Evolutionary conservation across 2,329 filamentous ascomycete genomes (phyloP), one percentile per base, ranked within the genome.

Genomic region (Teratosphaeriaceae sp.): DNA sequence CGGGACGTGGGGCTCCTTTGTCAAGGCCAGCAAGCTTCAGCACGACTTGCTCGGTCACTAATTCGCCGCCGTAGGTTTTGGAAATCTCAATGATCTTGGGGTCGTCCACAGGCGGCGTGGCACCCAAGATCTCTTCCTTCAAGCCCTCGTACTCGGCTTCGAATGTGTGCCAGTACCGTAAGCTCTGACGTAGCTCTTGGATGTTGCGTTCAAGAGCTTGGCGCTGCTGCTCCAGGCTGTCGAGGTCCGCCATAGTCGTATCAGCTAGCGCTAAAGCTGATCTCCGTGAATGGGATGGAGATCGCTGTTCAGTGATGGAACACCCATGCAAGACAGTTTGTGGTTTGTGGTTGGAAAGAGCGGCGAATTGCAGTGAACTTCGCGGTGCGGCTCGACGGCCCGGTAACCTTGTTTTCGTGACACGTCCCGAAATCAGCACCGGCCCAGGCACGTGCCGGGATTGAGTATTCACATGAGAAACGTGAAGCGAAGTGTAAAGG

Each of bases 121-220:
- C 61, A 3, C 69, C 71, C 40, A 79, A 67, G 22, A 97, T 76
- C 57, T 94, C 87, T 61, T 94, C 87, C 61, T 85, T 88, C 48
- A 97, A 74, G 19, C 82, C 79, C 60, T 95, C 87, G 64, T 97
- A 97, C 63, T 97, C 90, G 37, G 85, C 80, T 62, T 94, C 89
- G 78, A 86, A 94, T 42, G 82, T 82, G 51, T 86, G 84, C 90
- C 90, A 98, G 68, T 94, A 84, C 49, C 81, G 80, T 41, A 97
- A 74, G 5, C 85, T 82, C 57, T 84, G 79, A 43, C 79, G 79
- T 16, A 97, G 76, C 61, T 87, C 80, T 38, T 74, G 68, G 36
- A 94, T 76, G 51, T 83, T 88, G 27, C 80, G 76, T 63, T 95
- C 86, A 6, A 97, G 80, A 47, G 81, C 75, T 52, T 76, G 70